Percentiles rank a stretch among this genome's conserved stretches.
Conservation (phyloP, 805 yeast genomes). For the Saccharomycopsis synnaedendra region DNA sequence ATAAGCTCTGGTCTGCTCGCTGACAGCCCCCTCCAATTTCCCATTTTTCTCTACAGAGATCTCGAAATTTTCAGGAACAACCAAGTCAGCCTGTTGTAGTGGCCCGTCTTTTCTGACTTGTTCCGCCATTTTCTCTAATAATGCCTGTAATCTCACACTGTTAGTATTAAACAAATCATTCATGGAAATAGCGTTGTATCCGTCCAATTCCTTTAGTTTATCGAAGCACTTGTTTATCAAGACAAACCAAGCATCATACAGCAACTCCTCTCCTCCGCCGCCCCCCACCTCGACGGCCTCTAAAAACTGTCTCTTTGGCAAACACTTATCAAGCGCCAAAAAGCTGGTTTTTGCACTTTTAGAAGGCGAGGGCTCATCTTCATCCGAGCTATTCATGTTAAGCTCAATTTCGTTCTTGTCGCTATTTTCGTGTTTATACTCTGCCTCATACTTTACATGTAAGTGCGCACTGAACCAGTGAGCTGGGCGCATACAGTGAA, state of each 20-base stretch:
- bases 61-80: constrained; percentile 19
- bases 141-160: constrained; percentile 6
- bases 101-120: neutral
- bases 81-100: constrained; percentile 16
- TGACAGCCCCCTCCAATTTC: constrained; percentile 25
- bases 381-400: constrained; percentile 6
- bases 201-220: neutral
- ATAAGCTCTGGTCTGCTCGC: constrained; percentile 27
- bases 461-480: constrained; percentile 88
- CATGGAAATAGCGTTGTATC: neutral
- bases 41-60: constrained; percentile 15
- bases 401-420: constrained; percentile 18
- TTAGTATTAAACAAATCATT: neutral
- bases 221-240: constrained; percentile 4
- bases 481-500: constrained; percentile 45
- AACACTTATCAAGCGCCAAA: constrained; percentile 77
- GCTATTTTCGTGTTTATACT: constrained; percentile 14
- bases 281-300: constrained; percentile 33
- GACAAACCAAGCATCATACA: constrained; percentile 8
- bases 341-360: constrained; percentile 32
- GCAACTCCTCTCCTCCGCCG: neutral
- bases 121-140: neutral
- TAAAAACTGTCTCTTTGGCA: constrained; percentile 50
- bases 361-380: neutral
- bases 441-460: constrained; percentile 64